These are phyloP conservation scores for Phaeophleospora eucalypticola DNA, from an alignment of 2,329 filamentous ascomycete genomes.

Conservation along the genomic window DNA sequence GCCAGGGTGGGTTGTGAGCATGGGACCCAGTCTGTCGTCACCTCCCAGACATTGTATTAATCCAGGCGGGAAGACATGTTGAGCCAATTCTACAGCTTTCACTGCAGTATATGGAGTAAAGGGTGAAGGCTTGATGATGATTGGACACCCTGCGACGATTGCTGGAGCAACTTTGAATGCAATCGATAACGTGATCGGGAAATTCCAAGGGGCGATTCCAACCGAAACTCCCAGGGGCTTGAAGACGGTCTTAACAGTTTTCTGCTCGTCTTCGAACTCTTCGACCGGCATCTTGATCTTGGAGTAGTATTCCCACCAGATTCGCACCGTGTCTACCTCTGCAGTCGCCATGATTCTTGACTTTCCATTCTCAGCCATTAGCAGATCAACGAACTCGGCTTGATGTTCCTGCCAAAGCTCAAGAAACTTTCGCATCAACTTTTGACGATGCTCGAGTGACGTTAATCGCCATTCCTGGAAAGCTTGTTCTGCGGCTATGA, in stretches of 20 bases:
- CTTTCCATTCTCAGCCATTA: too few relatives aligned
- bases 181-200: conserved; percentile 50
- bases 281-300: conserved; percentile 38
- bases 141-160: conserved; percentile 46
- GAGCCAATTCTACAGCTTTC: conserved; percentile 58
- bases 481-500: too few relatives aligned
- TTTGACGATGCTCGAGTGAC: too few relatives aligned
- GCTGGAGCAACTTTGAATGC: conserved; percentile 57
- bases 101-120: conserved; percentile 57
- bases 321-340: conserved; percentile 36
- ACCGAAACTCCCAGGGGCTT: conserved; percentile 46
- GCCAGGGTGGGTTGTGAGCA: conserved; percentile 56
- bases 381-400: too few relatives aligned
- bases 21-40: conserved; percentile 57
- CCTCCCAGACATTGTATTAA: conserved; percentile 59
- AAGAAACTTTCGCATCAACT: too few relatives aligned
- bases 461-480: too few relatives aligned
- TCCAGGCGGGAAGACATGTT: conserved; percentile 57
- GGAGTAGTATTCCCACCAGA: conserved; percentile 38
- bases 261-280: conserved; percentile 44
- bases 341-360: too few relatives aligned
- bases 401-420: too few relatives aligned
- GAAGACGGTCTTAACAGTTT: conserved; percentile 45
- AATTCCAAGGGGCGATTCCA: conserved; percentile 48
- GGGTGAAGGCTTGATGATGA: conserved; percentile 41